These are phyloP conservation scores for Halenospora varia DNA, from an alignment of 495 filamentous ascomycete genomes.

Conservation along the genomic window DNA sequence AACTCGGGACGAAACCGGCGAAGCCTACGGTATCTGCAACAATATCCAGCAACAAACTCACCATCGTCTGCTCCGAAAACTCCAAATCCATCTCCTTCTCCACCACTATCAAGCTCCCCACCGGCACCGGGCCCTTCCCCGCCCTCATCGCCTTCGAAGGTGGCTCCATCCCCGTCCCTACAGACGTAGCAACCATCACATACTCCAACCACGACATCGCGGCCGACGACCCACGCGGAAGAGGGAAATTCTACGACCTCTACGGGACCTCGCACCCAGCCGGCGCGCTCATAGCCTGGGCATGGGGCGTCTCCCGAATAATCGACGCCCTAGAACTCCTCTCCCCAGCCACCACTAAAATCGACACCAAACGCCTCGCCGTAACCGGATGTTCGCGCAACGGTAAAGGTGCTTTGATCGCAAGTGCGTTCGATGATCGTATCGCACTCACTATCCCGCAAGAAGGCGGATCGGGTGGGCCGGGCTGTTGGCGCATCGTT, in stretches of 20 bases:
- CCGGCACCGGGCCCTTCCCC: constrained; percentile 33
- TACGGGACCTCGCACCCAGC: constrained; percentile 36
- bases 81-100: constrained; percentile 42
- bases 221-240: constrained; percentile 26
- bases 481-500: constrained; percentile 42
- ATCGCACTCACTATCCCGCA: constrained; percentile 44
- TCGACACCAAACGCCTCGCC: constrained; percentile 34
- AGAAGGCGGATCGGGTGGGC: constrained; percentile 40
- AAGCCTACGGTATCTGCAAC: constrained; percentile 21
- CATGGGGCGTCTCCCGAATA: constrained; percentile 44
- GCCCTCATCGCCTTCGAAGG: constrained; percentile 40
- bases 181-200: constrained; percentile 36
- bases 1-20: constrained; percentile 46
- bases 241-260: constrained; percentile 43
- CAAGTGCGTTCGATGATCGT: constrained; percentile 42
- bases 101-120: constrained; percentile 33
- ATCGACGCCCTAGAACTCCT: constrained; percentile 40
- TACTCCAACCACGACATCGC: constrained; percentile 38
- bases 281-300: constrained; percentile 41
- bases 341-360: constrained; percentile 26
- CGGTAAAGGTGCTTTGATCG: constrained; percentile 47
- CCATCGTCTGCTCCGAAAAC: constrained; percentile 28
- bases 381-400: constrained; percentile 49
- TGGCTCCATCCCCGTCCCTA: constrained; percentile 34
- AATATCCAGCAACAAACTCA: background rate